Evolutionary conservation across 2,329 filamentous ascomycete genomes (phyloP), one percentile per base, ranked within the genome.

Genomic region (Botrytis medusae): DNA sequence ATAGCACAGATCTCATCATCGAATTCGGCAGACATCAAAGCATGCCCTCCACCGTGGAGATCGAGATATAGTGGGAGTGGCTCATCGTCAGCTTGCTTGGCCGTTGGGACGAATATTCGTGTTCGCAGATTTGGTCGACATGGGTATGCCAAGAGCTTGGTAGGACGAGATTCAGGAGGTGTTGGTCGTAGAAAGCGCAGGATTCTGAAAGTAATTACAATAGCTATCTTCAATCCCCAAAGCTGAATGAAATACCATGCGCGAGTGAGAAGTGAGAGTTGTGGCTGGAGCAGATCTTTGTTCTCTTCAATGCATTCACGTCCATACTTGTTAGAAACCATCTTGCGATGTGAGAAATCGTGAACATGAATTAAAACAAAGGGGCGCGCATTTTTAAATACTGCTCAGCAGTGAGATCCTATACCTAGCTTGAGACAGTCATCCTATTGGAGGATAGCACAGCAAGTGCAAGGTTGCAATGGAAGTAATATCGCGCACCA

Each of bases 41-140:
- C 81, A 77, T 86, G 87, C 57, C 85, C 86, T 73, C 87, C 86
- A 71, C 86, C 86, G 76, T 89, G 87, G 76, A 87, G 83, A 71
- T 85, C 83, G 62, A 89, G 80, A 63, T 87, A 81, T 2, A 84
- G 80, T 1, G 86, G 85, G 14, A 79, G 80, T 10, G 78, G 79
- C 14, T 79, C 77, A 12, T 78, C 77, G 0, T 79, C 79, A 4
- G 79, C 76, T 62, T 83, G 79, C 75, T 83, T 80, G 51, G 75
- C 76, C 1, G 77, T 76, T 1, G 85, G 84, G 62, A 83, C 82
- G 79, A 85, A 86, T 72, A 86, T 79, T 22, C 81, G 76, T 44
- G 78, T 75, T 54, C 69, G 74, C 34, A 80, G 76, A 40, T 69
- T 73, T 14, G 77, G 79, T 37, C 79, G 77, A 42, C 77, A 79